A percentile compares a stretch with the other conserved stretches of the same genome.
phyloP scores from a whole-genome alignment of 371 early-diverging fungal genomes.

The Catenaria anguillulae region DNA sequence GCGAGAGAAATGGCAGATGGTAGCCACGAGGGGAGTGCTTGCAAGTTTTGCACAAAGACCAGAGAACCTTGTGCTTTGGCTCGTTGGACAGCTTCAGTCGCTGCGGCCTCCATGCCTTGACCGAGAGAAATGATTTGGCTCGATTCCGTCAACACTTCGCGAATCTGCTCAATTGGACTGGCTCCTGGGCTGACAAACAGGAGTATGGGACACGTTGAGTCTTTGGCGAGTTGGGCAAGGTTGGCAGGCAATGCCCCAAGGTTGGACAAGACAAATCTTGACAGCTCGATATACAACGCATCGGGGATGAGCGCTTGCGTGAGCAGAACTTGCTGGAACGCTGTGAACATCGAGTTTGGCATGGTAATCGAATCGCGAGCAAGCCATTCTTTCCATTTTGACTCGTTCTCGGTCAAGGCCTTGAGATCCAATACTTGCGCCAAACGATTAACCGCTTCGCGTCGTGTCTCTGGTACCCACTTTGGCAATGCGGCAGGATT shows the following conservation, averaged over 20 bases:
- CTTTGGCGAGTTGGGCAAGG: slow-evolving; percentile 19
- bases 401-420: slow-evolving; percentile 15
- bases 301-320: slow-evolving; percentile 32
- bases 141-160: background rate
- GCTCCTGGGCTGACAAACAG: slow-evolving; percentile 9
- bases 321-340: slow-evolving; percentile 30
- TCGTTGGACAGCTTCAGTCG: background rate
- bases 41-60: background rate
- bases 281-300: slow-evolving; percentile 13
- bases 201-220: slow-evolving; percentile 16
- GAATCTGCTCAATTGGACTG: slow-evolving; percentile 14
- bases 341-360: too few species aligned
- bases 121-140: background rate
- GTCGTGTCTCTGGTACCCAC: slow-evolving; percentile 18
- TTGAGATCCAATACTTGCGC: slow-evolving; percentile 17
- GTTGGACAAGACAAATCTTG: slow-evolving; percentile 20
- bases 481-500: slow-evolving; percentile 11
- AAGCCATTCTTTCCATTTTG: slow-evolving; percentile 2
- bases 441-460: slow-evolving; percentile 21
- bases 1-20: background rate
- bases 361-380: slow-evolving; percentile 3
- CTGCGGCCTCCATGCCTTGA: background rate
- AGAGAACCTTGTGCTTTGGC: background rate
- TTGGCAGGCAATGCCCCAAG: slow-evolving; percentile 17
- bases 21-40: background rate